Evolutionary conservation across 805 yeast genomes (phyloP).

Genomic region (Yarrowia divulgata): DNA sequence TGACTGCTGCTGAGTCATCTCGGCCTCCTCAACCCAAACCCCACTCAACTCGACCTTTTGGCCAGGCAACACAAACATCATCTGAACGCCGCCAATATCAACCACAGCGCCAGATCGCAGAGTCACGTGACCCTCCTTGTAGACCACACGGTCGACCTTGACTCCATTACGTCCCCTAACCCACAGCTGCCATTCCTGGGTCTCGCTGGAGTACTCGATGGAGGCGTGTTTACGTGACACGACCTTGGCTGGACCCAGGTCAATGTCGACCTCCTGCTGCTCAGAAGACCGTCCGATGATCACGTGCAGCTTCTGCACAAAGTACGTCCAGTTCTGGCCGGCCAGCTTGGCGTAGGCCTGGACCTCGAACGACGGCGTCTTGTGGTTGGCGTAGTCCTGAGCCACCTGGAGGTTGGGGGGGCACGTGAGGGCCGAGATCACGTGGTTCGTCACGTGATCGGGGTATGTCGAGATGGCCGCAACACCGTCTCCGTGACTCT

Average conservation of each 20-base stretch:
- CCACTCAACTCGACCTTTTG: conserved; percentile 51
- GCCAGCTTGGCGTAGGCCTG: conserved; percentile 98
- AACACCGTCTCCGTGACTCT: not conserved
- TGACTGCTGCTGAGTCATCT: no score
- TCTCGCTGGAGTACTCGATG: conserved; percentile 75
- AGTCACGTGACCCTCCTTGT: conserved; percentile 54
- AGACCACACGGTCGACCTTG: conserved; percentile 74
- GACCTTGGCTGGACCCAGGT: conserved; percentile 96
- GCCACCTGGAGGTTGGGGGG: conserved; percentile 87
- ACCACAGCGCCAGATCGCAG: conserved; percentile 86
- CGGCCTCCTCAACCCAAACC: conserved; percentile 20
- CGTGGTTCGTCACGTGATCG: conserved; percentile 71
- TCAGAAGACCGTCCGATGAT: conserved; percentile 73
- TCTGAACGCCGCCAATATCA: conserved; percentile 96
- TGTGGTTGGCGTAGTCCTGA: conserved; percentile 72
- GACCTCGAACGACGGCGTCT: conserved; percentile 62
- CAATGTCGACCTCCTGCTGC: conserved; percentile 67
- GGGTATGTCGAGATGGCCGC: conserved; percentile 22
- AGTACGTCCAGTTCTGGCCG: conserved; percentile 91
- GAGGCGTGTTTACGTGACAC: conserved; percentile 90
- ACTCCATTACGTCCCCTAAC: conserved; percentile 93
- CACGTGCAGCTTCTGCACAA: conserved; percentile 78
- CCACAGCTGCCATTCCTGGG: conserved; percentile 84
- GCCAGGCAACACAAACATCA: conserved; percentile 98
- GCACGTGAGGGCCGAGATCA: conserved; percentile 69